Conservation (phyloP, 2,329 filamentous ascomycete genomes). For the Aquanectria penicillioides region DNA sequence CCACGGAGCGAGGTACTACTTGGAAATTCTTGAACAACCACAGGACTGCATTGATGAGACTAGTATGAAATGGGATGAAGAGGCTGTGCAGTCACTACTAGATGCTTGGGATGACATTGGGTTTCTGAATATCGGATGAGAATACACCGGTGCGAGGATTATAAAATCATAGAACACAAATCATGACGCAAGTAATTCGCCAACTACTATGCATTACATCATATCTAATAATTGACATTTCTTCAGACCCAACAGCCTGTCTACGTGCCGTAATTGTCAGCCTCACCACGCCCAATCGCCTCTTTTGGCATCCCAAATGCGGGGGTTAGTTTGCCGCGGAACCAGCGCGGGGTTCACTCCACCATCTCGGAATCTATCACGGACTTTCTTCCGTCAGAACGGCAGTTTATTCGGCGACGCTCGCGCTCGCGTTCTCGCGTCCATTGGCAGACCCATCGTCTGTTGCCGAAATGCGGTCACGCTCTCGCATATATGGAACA, state of each 20-base stretch:
- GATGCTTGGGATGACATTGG: constrained; percentile 4
- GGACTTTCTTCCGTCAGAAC: not conserved
- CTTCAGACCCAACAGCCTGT: no score
- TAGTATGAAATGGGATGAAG: not conserved
- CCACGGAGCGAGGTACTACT: no score
- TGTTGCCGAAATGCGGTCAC: not conserved
- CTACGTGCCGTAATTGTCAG: no score
- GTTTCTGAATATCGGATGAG: not conserved
- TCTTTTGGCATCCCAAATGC: no score
- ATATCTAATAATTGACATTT: no score
- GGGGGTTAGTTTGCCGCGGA: not conserved
- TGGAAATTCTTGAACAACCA: no score
- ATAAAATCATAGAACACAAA: no score
- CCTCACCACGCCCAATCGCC: no score
- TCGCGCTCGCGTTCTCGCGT: not conserved
- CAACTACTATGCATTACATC: no score
- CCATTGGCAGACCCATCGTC: not conserved
- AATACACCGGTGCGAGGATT: no score
- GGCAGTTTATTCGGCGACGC: not conserved
- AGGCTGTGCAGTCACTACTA: not conserved
- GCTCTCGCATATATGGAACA: not conserved
- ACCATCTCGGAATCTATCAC: not conserved
- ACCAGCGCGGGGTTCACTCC: not conserved
- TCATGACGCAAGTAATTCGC: no score
- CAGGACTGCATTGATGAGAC: not conserved